phyloP scores from a whole-genome alignment of 73 alveolate species.

The Tetrahymena elliotti region DNA sequence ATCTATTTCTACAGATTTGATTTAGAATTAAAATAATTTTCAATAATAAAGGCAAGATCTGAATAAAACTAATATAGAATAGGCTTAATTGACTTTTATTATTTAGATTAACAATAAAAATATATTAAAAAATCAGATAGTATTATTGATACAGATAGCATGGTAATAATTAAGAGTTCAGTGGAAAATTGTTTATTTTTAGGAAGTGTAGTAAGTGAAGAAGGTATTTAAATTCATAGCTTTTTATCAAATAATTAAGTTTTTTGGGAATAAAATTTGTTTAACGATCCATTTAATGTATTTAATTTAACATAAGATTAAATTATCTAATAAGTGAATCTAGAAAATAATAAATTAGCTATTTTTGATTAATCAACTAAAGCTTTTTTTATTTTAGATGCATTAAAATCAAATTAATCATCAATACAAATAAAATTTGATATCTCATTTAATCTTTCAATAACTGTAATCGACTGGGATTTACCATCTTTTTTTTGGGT shows the following conservation, averaged over 20 bases:
- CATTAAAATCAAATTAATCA: background rate
- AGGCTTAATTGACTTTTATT: background rate
- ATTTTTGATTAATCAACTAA: background rate
- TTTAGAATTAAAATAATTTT: background rate
- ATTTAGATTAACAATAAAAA: background rate
- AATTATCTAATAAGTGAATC: background rate
- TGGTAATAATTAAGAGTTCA: background rate
- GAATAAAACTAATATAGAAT: background rate
- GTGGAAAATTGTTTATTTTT: background rate
- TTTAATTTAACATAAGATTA: background rate
- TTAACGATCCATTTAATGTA: background rate
- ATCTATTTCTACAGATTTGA: background rate
- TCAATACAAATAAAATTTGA: too few species aligned
- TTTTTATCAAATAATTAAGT: background rate
- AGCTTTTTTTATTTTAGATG: too few species aligned
- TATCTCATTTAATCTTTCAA: background rate
- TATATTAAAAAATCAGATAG: background rate
- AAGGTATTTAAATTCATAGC: background rate
- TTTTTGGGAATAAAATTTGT: background rate
- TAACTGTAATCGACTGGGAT: background rate
- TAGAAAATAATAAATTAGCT: background rate
- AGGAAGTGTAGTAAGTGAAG: background rate
- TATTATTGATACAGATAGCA: background rate
- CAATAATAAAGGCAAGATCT: background rate
- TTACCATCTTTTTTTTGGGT: too few species aligned